Evolutionary conservation across 139 green algal species (phyloP).

Genomic region (Dunaliella primolecta): DNA sequence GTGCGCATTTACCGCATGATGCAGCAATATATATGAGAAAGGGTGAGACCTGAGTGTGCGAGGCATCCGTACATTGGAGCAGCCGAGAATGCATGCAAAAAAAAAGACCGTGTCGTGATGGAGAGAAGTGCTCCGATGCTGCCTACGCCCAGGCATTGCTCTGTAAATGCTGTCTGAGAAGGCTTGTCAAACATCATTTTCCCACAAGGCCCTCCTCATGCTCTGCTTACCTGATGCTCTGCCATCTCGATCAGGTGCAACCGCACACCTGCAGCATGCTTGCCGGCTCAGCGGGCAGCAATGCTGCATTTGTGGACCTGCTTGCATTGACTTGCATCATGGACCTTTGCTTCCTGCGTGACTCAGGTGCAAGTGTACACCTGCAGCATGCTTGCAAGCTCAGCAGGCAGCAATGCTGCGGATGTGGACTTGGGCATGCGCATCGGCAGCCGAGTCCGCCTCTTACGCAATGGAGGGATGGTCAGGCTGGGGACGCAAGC

Average conservation of each 20-base stretch:
- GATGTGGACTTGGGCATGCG: conserved; percentile 44
- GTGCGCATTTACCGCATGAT: no score
- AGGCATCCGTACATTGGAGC: no score
- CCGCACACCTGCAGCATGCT: conserved; percentile 38
- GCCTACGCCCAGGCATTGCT: no score
- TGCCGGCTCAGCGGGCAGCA: conserved; percentile 17
- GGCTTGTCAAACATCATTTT: no score
- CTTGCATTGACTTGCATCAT: not conserved
- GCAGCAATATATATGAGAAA: no score
- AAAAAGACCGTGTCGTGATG: no score
- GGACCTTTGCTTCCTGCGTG: not conserved
- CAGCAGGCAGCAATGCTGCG: conserved; percentile 21
- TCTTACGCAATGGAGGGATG: conserved; percentile 26
- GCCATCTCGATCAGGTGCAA: no score
- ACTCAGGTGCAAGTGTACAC: conserved; percentile 33
- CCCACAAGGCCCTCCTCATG: no score
- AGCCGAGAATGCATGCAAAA: no score
- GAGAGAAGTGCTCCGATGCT: no score
- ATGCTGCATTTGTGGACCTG: conserved; percentile 31
- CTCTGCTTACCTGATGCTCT: no score
- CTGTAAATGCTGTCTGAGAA: no score
- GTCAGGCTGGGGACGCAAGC: conserved; percentile 33
- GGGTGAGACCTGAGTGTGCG: not conserved
- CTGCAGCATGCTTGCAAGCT: conserved; percentile 24
- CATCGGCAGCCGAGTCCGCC: conserved; percentile 41